Conservation (phyloP, 1,284 basidiomycete genomes). For the Naganishia sp. region DNA sequence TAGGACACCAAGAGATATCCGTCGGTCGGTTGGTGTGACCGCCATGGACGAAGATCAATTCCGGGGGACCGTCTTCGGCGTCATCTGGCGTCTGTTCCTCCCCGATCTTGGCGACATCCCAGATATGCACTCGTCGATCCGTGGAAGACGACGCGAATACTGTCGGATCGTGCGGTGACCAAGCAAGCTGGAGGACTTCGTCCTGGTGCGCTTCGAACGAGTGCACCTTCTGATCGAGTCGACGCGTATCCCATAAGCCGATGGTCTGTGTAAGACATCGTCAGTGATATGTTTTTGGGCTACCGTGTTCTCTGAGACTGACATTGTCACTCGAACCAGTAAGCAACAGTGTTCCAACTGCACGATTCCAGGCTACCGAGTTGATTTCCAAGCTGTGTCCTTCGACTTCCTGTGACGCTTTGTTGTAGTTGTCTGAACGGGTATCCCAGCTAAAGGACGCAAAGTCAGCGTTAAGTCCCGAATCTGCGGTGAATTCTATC, state of each 20-base stretch:
- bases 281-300: background rate
- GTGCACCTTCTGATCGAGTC: slow-evolving; percentile 78
- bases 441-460: slow-evolving; percentile 81
- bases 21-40: slow-evolving; percentile 59
- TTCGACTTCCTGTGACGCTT: slow-evolving; percentile 72
- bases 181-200: slow-evolving; percentile 89
- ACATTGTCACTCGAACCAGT: slow-evolving; percentile 96
- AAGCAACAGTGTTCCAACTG: slow-evolving; percentile 76
- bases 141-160: slow-evolving; percentile 90
- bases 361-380: slow-evolving; percentile 85
- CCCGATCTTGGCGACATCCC: slow-evolving; percentile 92
- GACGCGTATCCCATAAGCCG: slow-evolving; percentile 84
- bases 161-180: slow-evolving; percentile 90
- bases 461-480: slow-evolving; percentile 11
- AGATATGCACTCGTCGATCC: slow-evolving; percentile 90
- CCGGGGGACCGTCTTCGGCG: slow-evolving; percentile 92
- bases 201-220: slow-evolving; percentile 91
- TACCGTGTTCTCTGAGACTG: slow-evolving; percentile 34
- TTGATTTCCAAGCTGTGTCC: slow-evolving; percentile 92
- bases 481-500: slow-evolving; percentile 41
- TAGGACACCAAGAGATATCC: slow-evolving; percentile 54
- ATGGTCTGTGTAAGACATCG: slow-evolving; percentile 64
- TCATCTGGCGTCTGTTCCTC: slow-evolving; percentile 97
- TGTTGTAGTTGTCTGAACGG: slow-evolving; percentile 62
- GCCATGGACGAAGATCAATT: slow-evolving; percentile 88